Evolutionary conservation across 139 green algal genomes (phyloP).

Genomic region (Pleodorina starrii): DNA sequence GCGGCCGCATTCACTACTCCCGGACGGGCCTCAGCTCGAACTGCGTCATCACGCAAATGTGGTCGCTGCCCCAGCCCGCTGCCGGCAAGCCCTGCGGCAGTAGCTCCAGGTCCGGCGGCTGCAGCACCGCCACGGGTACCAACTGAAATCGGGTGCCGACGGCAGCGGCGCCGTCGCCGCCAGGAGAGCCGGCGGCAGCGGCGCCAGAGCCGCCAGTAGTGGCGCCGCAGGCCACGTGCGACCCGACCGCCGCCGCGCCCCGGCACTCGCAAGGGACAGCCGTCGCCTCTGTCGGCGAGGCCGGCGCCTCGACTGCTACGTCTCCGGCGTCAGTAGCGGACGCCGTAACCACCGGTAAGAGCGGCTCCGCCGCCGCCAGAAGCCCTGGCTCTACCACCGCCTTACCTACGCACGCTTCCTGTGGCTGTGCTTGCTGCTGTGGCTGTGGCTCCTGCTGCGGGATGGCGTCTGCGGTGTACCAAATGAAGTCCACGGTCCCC

Average conservation of each 20-base stretch:
- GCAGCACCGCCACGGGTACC: constrained; percentile 67
- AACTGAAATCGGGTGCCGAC: constrained; percentile 44
- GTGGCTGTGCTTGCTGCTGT: background rate
- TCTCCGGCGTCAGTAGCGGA: too few species aligned
- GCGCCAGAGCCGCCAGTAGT: background rate
- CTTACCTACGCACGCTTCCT: too few species aligned
- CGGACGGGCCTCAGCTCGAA: constrained; percentile 37
- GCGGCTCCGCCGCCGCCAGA: too few species aligned
- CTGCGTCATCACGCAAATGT: constrained; percentile 38
- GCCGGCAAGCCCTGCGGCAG: constrained; percentile 65
- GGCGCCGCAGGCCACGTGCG: too few species aligned
- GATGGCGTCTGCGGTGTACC: constrained; percentile 37
- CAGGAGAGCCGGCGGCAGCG: background rate
- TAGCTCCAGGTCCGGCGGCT: constrained; percentile 65
- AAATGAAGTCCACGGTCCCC: constrained; percentile 87
- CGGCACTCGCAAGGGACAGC: too few species aligned
- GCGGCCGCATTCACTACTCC: background rate
- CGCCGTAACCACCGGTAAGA: too few species aligned
- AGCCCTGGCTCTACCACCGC: too few species aligned
- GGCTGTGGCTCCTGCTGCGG: background rate
- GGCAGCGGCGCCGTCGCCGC: background rate
- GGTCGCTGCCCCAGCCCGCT: constrained; percentile 52
- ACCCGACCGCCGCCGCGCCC: too few species aligned
- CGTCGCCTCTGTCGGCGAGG: too few species aligned
- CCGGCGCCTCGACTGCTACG: too few species aligned